These are phyloP conservation scores for Histomonas meleagridis DNA, from an alignment of 208 protist genomes.

Conservation along the genomic window DNA sequence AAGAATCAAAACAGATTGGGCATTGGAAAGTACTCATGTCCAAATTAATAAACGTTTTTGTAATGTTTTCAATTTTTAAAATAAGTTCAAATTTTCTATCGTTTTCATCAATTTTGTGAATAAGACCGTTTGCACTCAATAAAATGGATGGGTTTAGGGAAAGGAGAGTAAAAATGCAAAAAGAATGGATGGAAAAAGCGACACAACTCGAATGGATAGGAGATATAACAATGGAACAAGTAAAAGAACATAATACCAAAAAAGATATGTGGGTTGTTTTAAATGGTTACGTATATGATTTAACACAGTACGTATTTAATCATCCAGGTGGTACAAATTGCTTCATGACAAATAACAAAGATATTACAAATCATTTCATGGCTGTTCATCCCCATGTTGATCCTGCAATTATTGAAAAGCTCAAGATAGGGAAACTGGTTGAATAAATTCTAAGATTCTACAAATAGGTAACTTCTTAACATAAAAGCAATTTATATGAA, in stretches of 20 bases:
- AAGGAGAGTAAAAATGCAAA: not conserved
- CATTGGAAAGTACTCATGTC: no score
- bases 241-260: not conserved
- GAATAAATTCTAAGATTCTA: no score
- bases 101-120: no score
- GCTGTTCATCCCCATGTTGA: not conserved
- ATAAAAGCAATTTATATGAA: no score
- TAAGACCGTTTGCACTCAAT: no score
- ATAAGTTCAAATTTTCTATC: no score
- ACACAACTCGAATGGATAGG: conserved; percentile 4
- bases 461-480: no score
- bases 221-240: conserved; percentile 21
- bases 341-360: not conserved
- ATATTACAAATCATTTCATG: not conserved
- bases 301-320: conserved; percentile 14
- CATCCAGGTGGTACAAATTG: not conserved
- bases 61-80: no score
- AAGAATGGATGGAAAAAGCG: not conserved
- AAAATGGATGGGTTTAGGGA: no score
- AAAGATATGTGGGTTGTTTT: conserved; percentile 20
- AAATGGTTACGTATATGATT: not conserved
- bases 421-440: not conserved
- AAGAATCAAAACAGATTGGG: no score
- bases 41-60: no score
- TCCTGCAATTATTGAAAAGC: not conserved